These are phyloP conservation scores for Lupinus albus DNA, from an alignment of 306 rosid genomes.

Conservation along the genomic window DNA sequence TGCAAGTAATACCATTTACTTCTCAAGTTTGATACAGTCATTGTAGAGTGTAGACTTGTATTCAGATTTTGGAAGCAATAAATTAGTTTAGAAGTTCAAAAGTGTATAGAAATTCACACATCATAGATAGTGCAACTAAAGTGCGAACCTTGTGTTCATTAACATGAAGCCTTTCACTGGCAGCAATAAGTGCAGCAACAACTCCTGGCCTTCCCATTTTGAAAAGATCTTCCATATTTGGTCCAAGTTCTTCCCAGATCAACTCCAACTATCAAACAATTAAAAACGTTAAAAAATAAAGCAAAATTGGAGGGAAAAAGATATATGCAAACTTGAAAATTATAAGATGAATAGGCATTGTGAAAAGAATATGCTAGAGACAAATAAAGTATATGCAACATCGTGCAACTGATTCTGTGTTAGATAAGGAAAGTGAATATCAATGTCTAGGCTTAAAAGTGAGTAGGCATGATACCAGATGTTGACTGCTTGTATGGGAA, in stretches of 20 bases:
- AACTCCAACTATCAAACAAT: constrained; percentile 66
- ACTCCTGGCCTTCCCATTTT: constrained; percentile 92
- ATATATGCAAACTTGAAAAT: constrained; percentile 11
- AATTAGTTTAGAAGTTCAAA: constrained; percentile 24
- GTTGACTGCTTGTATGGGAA: constrained; percentile 59
- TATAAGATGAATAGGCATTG: constrained; percentile 19
- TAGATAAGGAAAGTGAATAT: constrained; percentile 22
- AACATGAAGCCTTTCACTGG: constrained; percentile 77
- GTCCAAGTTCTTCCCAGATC: constrained; percentile 85
- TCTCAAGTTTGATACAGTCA: constrained; percentile 7
- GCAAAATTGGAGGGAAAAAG: constrained; percentile 5
- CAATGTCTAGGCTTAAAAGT: constrained; percentile 9
- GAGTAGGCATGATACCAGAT: constrained; percentile 56
- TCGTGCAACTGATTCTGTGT: constrained; percentile 19
- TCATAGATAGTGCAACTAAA: constrained; percentile 36
- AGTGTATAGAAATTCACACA: constrained; percentile 27
- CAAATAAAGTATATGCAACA: constrained; percentile 19
- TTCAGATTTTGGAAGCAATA: constrained; percentile 15
- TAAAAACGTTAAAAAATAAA: constrained; percentile 18
- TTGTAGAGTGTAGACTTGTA: constrained; percentile 23
- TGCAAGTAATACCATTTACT: constrained; percentile 6
- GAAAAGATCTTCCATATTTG: constrained; percentile 67
- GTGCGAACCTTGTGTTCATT: constrained; percentile 70
- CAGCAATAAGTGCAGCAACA: constrained; percentile 76
- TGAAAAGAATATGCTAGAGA: constrained; percentile 32